Evolutionary conservation across 164 flowering plant species (phyloP), one percentile per base, ranked within the genome.

Genomic region (Piper longum): DNA sequence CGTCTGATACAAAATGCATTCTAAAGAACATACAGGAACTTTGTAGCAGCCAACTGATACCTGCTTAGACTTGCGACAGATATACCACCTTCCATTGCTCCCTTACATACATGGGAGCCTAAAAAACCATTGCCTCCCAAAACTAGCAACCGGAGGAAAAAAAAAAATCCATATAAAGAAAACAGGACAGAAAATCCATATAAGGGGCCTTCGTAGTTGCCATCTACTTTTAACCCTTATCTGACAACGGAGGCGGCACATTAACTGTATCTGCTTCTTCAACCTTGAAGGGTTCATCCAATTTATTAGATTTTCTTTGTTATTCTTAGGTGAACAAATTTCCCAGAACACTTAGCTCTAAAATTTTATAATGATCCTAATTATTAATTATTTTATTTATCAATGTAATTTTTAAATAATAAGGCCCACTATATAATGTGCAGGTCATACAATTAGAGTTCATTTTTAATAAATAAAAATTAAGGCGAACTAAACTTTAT

Each of bases 71-170:
- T 89, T 36, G 88, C 77, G 41, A 93, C 95, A 60, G 84, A 59
- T 54, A 89, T 65, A 40, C 97, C 97, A 62, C 77, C 85, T 61
- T 80, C 72, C 62, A 89, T 43, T 65, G 98, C 97, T 79, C 86
- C 96, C 73, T 69, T 81, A 78, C 91, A 86, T 42, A 93, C 69
- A 74, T 93, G 89, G 57, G 98, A 93, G 18, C 98, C 98, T 69
- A 93, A 96, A 81, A 93, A 93, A 60, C 98, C 98, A 79, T 85
- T 93, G 62, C 98, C 97, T 44, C 98, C 98, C 64, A 93, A 70
- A 66, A 93, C 97, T 71, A 93, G 96, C 71, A 91, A 72, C 98
- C 89, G 79, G 39, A 59, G 41, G 52, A 66, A 52, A 17, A 26
- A 52, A 17, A 26, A 26, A 26, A 65, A 13, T 51, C 6, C 39